These are phyloP conservation scores for Pseudogymnoascus sp. DNA, from an alignment of 2,329 filamentous ascomycete species.

Conservation along the genomic window DNA sequence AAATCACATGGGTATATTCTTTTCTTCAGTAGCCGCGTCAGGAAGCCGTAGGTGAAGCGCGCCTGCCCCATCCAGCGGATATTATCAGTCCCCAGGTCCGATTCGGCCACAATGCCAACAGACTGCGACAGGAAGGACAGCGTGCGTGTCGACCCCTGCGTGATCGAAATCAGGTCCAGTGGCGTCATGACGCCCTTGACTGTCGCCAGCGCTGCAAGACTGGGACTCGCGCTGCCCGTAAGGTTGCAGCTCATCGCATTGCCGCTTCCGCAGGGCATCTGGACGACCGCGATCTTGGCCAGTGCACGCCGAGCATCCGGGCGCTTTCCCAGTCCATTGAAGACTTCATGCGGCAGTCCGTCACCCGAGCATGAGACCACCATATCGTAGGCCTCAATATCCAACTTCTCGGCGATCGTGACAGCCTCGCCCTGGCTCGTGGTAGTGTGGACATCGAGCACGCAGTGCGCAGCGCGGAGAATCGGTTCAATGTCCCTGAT, in stretches of 20 bases:
- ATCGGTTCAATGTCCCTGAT: slow-evolving; percentile 68
- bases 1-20: slow-evolving; percentile 83
- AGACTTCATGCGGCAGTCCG: slow-evolving; percentile 84
- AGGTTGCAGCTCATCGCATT: slow-evolving; percentile 91
- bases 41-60: slow-evolving; percentile 77
- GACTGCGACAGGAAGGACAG: slow-evolving; percentile 88
- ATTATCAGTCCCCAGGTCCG: slow-evolving; percentile 81
- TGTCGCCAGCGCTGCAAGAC: slow-evolving; percentile 69
- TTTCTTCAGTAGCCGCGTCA: slow-evolving; percentile 67
- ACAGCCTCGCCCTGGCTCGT: slow-evolving; percentile 66
- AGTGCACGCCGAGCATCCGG: slow-evolving; percentile 67
- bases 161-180: slow-evolving; percentile 79
- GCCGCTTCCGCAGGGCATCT: slow-evolving; percentile 86
- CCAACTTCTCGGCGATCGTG: slow-evolving; percentile 65
- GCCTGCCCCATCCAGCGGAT: slow-evolving; percentile 85
- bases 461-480: slow-evolving; percentile 71
- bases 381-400: slow-evolving; percentile 74
- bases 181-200: slow-evolving; percentile 82
- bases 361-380: slow-evolving; percentile 88
- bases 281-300: slow-evolving; percentile 67
- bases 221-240: slow-evolving; percentile 69
- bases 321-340: slow-evolving; percentile 80
- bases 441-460: slow-evolving; percentile 65
- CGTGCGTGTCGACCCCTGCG: slow-evolving; percentile 64
- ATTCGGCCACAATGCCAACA: slow-evolving; percentile 82